Conservation (phyloP, 1,284 basidiomycete genomes). For the Pisolithus thermaeus region DNA sequence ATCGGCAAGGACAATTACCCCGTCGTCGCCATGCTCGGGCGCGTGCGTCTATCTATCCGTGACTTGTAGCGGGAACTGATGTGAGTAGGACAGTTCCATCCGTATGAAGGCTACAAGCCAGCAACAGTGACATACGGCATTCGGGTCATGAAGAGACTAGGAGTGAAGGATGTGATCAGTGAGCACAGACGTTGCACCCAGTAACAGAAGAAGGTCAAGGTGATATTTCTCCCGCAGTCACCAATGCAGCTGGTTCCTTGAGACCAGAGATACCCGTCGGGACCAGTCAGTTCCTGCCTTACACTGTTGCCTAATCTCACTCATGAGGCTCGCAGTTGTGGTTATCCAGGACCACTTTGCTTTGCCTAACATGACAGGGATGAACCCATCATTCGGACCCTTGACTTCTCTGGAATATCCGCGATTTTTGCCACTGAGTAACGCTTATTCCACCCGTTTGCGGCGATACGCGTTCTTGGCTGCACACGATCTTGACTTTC, state of each 20-base stretch:
- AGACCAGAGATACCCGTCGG: slow-evolving; percentile 71
- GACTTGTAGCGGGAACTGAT: background rate
- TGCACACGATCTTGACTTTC: slow-evolving; percentile 49
- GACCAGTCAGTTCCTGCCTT: slow-evolving; percentile 53
- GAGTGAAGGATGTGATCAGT: slow-evolving; percentile 73
- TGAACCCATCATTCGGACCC: slow-evolving; percentile 76
- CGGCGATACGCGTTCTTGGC: slow-evolving; percentile 66
- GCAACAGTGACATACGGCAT: slow-evolving; percentile 71
- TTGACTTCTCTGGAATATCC: slow-evolving; percentile 46
- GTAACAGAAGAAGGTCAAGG: slow-evolving; percentile 1
- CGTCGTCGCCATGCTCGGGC: slow-evolving; percentile 80
- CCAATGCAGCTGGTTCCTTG: slow-evolving; percentile 78
- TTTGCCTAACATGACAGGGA: slow-evolving; percentile 69
- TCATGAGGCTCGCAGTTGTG: slow-evolving; percentile 49
- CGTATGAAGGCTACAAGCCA: slow-evolving; percentile 74
- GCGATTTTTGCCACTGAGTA: slow-evolving; percentile 75
- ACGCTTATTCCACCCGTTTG: slow-evolving; percentile 70
- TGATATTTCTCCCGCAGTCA: slow-evolving; percentile 46
- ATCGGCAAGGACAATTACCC: slow-evolving; percentile 58
- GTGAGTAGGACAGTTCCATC: slow-evolving; percentile 52
- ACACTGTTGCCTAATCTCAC: background rate
- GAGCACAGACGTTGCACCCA: slow-evolving; percentile 19
- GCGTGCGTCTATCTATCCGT: slow-evolving; percentile 40
- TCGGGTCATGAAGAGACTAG: slow-evolving; percentile 68
- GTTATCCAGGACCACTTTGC: slow-evolving; percentile 80